phyloP scores from a whole-genome alignment of 2,329 filamentous ascomycete species.

The Trichoderma atroviride region DNA sequence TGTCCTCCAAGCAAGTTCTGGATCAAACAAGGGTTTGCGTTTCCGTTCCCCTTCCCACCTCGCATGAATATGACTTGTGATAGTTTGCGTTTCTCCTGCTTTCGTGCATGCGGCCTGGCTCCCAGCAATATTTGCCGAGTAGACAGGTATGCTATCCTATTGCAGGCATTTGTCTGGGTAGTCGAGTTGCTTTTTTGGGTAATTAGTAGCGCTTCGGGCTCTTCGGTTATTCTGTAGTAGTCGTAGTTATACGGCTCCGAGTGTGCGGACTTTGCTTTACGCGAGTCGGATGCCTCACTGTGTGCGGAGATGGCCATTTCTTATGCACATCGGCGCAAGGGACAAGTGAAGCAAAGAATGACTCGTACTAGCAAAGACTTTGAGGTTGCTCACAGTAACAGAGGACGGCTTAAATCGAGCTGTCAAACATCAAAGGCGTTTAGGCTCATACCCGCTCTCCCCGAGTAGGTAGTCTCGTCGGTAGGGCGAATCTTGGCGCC shows the following conservation, averaged over 20 bases:
- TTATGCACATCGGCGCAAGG: not conserved
- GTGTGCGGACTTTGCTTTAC: not conserved
- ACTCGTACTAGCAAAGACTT: not conserved
- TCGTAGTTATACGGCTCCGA: not conserved
- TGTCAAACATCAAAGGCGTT: not conserved
- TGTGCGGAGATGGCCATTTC: not conserved
- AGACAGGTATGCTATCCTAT: not conserved
- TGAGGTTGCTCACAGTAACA: not conserved
- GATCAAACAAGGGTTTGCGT: not conserved
- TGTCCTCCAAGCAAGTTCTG: not conserved
- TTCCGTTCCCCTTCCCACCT: conserved; percentile 25
- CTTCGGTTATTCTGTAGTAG: not conserved
- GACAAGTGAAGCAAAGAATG: not conserved
- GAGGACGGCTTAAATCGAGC: not conserved
- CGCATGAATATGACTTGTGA: not conserved
- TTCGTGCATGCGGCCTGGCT: not conserved
- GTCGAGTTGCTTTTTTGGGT: not conserved
- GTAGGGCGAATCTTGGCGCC: not conserved
- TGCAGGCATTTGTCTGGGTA: not conserved
- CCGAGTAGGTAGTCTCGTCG: not conserved
- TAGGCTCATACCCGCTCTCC: not conserved
- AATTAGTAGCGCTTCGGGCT: not conserved
- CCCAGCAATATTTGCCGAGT: not conserved
- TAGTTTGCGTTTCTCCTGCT: not conserved
- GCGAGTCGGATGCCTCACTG: not conserved